Conservation (phyloP, 1,284 basidiomycete genomes). For the Cryptococcus hybrid region DNA sequence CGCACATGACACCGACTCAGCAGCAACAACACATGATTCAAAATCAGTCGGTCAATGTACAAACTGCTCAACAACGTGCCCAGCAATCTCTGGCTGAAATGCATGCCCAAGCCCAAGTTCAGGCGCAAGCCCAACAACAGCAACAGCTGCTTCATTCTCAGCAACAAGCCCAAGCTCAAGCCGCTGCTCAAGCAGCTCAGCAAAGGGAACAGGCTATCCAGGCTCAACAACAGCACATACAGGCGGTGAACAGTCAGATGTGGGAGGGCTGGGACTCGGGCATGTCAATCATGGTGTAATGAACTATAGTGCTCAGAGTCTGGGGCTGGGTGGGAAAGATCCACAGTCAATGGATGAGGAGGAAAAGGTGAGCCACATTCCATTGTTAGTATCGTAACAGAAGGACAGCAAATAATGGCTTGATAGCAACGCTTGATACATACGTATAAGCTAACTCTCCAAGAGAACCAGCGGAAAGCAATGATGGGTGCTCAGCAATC, state of each 20-base stretch:
- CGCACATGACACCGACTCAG: conserved; percentile 10
- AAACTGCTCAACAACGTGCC: conserved; percentile 9
- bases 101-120: conserved; percentile 20
- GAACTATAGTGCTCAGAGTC: conserved; percentile 22
- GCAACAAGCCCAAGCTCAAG: conserved; percentile 12
- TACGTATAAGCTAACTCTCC: conserved; percentile 24
- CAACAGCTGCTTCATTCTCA: conserved; percentile 16
- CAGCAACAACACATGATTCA: conserved; percentile 21
- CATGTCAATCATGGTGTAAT: conserved; percentile 34
- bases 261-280: conserved; percentile 32
- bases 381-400: neutral
- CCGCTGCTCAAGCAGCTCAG: conserved; percentile 13
- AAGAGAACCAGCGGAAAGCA: conserved; percentile 26
- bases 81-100: conserved; percentile 13
- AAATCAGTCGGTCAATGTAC: conserved; percentile 12
- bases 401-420: neutral
- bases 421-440: conserved; percentile 26
- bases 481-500: conserved; percentile 16
- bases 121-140: conserved; percentile 14
- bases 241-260: conserved; percentile 24
- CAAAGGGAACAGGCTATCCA: conserved; percentile 26
- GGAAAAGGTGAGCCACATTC: conserved; percentile 28
- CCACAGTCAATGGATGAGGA: conserved; percentile 29
- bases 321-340: conserved; percentile 35
- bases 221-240: conserved; percentile 26